Conservation (phyloP, 208 protist genomes). For the Acanthamoeba triangularis region DNA sequence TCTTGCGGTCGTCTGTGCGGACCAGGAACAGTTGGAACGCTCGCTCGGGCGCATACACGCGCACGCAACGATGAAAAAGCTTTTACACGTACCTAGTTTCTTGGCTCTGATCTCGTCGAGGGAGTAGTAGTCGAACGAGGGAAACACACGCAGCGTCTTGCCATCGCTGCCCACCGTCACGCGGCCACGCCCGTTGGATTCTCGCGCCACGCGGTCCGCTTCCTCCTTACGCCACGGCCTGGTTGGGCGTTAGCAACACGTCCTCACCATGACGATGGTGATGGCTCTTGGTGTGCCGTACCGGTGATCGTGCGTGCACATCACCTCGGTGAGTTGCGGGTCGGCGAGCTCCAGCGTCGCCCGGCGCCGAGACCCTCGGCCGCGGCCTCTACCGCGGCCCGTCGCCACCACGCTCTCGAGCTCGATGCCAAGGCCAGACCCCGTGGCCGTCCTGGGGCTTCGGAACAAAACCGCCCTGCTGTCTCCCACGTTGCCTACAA, state of each 20-base stretch:
- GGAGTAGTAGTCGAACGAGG: constrained; percentile 24
- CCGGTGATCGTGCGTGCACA: constrained; percentile 50
- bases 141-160: constrained; percentile 59
- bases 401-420: not conserved
- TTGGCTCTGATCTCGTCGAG: constrained; percentile 46
- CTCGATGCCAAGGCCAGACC: not conserved
- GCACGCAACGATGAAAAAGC: not conserved
- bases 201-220: not conserved
- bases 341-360: not conserved
- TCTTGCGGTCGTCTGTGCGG: too few relatives aligned
- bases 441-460: not conserved
- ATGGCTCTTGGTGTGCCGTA: not conserved
- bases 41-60: not conserved
- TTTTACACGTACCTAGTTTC: constrained; percentile 37
- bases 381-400: not conserved
- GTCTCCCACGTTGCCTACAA: constrained; percentile 71
- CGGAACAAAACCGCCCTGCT: constrained; percentile 67
- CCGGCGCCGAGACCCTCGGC: not conserved
- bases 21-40: too few relatives aligned
- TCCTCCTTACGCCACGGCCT: constrained; percentile 40
- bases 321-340: constrained; percentile 7
- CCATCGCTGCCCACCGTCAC: constrained; percentile 41
- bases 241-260: not conserved
- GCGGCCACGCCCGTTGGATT: constrained; percentile 31
- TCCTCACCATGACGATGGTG: not conserved